Percentiles rank a stretch among this genome's conserved stretches.
phyloP scores from a whole-genome alignment of 2,329 filamentous ascomycete genomes.

The Sporothrix variecibatus region DNA sequence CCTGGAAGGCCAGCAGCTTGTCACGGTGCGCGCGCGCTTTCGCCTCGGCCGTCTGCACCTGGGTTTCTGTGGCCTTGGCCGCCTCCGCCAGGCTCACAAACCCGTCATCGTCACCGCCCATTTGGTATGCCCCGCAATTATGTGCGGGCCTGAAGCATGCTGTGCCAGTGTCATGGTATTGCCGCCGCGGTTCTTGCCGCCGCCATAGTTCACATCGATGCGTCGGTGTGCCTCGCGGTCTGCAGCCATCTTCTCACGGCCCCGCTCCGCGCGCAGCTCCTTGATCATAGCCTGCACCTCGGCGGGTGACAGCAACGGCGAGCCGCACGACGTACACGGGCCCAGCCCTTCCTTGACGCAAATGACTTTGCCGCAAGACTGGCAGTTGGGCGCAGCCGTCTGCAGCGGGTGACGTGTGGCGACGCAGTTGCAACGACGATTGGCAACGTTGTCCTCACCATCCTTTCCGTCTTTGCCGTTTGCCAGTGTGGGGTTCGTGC shows the following conservation, averaged over 20 bases:
- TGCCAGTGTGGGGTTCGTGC: conserved; percentile 74
- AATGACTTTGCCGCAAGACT: conserved; percentile 90
- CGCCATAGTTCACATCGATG: conserved; percentile 58
- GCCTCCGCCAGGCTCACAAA: conserved; percentile 67
- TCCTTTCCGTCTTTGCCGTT: not conserved
- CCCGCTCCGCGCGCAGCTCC: conserved; percentile 80
- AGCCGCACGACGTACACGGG: conserved; percentile 87
- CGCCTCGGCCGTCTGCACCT: conserved; percentile 57
- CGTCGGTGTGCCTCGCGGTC: conserved; percentile 71
- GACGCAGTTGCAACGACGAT: conserved; percentile 82
- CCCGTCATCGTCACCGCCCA: conserved; percentile 38
- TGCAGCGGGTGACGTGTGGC: conserved; percentile 85
- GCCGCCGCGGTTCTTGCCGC: conserved; percentile 34
- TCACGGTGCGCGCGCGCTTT: conserved; percentile 79
- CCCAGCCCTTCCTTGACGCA: conserved; percentile 93
- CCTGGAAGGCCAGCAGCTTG: conserved; percentile 77
- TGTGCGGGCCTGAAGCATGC: conserved; percentile 24
- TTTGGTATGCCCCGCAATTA: conserved; percentile 29
- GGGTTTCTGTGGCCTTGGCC: conserved; percentile 30
- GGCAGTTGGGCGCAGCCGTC: conserved; percentile 88
- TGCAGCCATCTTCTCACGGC: conserved; percentile 79
- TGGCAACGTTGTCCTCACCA: conserved; percentile 51
- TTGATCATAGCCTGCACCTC: conserved; percentile 86
- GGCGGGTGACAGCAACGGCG: conserved; percentile 66
- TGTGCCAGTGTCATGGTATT: conserved; percentile 33